Percentiles rank a stretch among this genome's conserved stretches.
Conservation (phyloP, 2,329 filamentous ascomycete genomes). For the Xylariaceae sp. region DNA sequence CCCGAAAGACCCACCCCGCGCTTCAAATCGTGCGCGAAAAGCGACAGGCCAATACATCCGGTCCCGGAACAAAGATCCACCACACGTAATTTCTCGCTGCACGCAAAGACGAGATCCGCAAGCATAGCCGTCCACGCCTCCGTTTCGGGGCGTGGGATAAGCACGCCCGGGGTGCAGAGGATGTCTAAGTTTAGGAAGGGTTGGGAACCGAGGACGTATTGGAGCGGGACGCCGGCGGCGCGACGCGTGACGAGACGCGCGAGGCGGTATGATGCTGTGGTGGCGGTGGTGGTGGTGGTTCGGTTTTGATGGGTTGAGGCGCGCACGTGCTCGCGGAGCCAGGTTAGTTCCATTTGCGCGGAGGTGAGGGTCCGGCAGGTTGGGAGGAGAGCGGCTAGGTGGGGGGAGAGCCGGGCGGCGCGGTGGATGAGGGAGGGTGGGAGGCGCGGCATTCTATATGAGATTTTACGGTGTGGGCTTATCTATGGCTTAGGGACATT, state of each 20-base stretch:
- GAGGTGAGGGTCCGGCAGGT: slow-evolving; percentile 44
- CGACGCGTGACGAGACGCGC: slow-evolving; percentile 44
- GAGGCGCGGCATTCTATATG: slow-evolving; percentile 54
- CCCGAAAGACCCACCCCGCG: slow-evolving; percentile 5
- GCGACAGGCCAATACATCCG: slow-evolving; percentile 79
- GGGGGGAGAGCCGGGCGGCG: slow-evolving; percentile 49
- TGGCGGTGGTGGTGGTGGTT: background rate
- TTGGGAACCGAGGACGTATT: slow-evolving; percentile 84
- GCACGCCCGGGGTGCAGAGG: slow-evolving; percentile 65
- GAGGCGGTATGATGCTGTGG: slow-evolving; percentile 22
- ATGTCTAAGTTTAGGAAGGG: slow-evolving; percentile 84
- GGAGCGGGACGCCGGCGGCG: slow-evolving; percentile 66
- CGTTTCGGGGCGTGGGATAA: slow-evolving; percentile 80
- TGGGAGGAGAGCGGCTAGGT: slow-evolving; percentile 58
- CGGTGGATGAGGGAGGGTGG: slow-evolving; percentile 51
- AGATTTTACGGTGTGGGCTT: background rate
- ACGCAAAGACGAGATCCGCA: slow-evolving; percentile 34
- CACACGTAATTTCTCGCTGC: slow-evolving; percentile 46
- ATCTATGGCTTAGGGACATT: background rate
- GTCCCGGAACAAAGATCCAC: slow-evolving; percentile 88
- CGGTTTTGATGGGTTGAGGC: background rate
- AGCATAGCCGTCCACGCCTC: slow-evolving; percentile 61
- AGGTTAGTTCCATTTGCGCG: slow-evolving; percentile 64
- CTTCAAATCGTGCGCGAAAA: slow-evolving; percentile 46
- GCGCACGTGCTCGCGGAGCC: slow-evolving; percentile 59